phyloP scores from a whole-genome alignment of 1,139 yeast genomes.

The Pneumocystis wakefieldiae region DNA sequence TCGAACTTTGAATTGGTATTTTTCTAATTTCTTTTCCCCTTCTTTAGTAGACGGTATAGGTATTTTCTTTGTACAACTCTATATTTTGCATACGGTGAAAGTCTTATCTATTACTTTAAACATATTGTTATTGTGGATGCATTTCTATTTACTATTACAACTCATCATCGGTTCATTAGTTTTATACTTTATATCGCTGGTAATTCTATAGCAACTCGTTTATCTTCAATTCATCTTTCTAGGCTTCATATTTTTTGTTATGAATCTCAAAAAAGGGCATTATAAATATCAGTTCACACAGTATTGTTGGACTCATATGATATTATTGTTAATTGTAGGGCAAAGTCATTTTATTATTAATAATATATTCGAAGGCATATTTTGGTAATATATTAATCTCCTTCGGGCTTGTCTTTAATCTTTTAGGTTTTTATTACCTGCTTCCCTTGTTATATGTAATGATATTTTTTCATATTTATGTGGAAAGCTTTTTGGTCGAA shows the following conservation, averaged over 20 bases:
- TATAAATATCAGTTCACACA: conserved; percentile 88
- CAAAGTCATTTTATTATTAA: conserved; percentile 89
- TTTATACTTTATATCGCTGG: conserved; percentile 71
- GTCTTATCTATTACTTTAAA: conserved; percentile 50
- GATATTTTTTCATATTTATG: conserved; percentile 94
- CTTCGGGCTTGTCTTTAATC: background rate
- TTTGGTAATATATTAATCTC: conserved; percentile 47
- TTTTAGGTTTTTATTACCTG: conserved; percentile 44
- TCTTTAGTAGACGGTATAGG: conserved; percentile 29
- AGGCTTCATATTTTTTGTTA: conserved; percentile 74
- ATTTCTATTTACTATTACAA: conserved; percentile 32
- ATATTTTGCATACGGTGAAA: conserved; percentile 78
- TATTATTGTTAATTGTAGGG: conserved; percentile 71
- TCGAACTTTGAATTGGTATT: conserved; percentile 70
- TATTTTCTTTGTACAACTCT: conserved; percentile 49
- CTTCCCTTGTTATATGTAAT: conserved; percentile 78
- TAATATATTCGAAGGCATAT: conserved; percentile 76
- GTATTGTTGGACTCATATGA: conserved; percentile 88
- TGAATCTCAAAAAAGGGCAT: conserved; percentile 76
- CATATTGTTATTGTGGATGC: conserved; percentile 33
- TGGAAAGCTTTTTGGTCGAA: conserved; percentile 90
- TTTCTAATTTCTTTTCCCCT: conserved; percentile 18
- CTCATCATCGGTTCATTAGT: conserved; percentile 70
- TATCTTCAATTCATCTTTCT: background rate
- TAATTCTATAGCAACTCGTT: background rate